Evolutionary conservation across 2,329 filamentous ascomycete genomes (phyloP).

Genomic region (Ampelomyces quisqualis): DNA sequence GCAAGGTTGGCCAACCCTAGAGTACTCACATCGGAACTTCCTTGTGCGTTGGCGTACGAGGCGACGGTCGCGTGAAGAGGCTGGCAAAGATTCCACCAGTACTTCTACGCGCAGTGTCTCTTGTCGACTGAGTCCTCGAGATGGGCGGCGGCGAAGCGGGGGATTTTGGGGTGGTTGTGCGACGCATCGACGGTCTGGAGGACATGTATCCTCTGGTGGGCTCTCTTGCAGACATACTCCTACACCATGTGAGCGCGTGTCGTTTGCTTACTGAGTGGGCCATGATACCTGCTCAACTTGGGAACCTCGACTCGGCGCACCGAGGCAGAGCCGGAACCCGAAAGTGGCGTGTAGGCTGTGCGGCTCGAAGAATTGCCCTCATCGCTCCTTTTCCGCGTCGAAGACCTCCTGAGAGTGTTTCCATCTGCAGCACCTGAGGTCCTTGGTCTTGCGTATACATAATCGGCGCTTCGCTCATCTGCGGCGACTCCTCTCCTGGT

Average conservation of each 20-base stretch:
- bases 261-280: not conserved
- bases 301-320: constrained; percentile 32
- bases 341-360: constrained; percentile 35
- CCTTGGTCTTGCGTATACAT: constrained; percentile 35
- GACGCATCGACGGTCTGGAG: constrained; percentile 32
- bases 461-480: constrained; percentile 33
- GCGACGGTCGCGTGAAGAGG: constrained; percentile 32
- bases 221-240: constrained; percentile 26
- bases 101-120: constrained; percentile 32
- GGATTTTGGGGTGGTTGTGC: constrained; percentile 33
- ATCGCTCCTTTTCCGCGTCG: constrained; percentile 33
- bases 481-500: constrained; percentile 28
- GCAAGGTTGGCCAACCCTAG: not conserved
- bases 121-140: constrained; percentile 27
- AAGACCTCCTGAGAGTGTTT: constrained; percentile 29
- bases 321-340: constrained; percentile 36
- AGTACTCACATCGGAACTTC: constrained; percentile 26
- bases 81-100: constrained; percentile 37
- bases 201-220: constrained; percentile 30
- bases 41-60: constrained; percentile 29
- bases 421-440: constrained; percentile 34
- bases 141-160: constrained; percentile 26
- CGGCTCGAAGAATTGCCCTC: constrained; percentile 40
- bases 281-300: constrained; percentile 32
- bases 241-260: not conserved